Base-by-base conservation (phyloP, 768 basidiomycete species). In the Trametes punicea region DNA sequence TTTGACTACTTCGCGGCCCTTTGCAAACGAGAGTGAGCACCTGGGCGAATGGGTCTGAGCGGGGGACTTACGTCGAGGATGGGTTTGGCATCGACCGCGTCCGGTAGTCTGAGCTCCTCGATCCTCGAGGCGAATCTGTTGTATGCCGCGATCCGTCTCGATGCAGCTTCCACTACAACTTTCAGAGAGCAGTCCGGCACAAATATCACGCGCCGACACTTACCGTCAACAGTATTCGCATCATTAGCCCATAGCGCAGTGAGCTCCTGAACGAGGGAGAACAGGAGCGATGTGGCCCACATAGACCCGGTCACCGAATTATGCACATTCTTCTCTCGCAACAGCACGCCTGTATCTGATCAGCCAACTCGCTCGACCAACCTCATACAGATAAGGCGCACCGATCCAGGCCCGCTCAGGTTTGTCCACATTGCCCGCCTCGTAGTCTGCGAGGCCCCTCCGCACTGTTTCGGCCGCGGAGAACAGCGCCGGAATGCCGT, bases 261-360 rank as follows among this genome's bases (percentile, higher is more conserved):
- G 11, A 93, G 70, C 60, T 94, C 88, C 64, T 83, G 82, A 6
- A 90, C 75, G 38, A 93, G 71, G 2, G 92, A 83, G 67, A 93
- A 93, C 8, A 93, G 66, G 33, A 90, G 61, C 8, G 90, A 86
- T 3, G 76, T 78, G 20, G 83, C 74, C 91, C 90, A 95, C 44
- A 83, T 78, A 10, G 80, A 77, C 15, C 83, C 89, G 6, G 79
- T 79, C 27, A 70, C 67, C 1, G 77, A 70, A 65, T 85, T 84
- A 62, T 93, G 90, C 11, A 93, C 77, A 31, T 65, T 63, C 68
- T 78, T 81, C 8, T 90, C 74, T 27, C 93, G 80, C 36, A 96
- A 74, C 4, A 90, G 67, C 29, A 87, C 70, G 4, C 92, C 93
- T 85, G 1, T 6, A 20, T 13, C 39, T 21, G 16, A 6, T 40